Evolutionary conservation across 495 filamentous ascomycete species (phyloP).

Genomic region (Hypoxylon rickii): DNA sequence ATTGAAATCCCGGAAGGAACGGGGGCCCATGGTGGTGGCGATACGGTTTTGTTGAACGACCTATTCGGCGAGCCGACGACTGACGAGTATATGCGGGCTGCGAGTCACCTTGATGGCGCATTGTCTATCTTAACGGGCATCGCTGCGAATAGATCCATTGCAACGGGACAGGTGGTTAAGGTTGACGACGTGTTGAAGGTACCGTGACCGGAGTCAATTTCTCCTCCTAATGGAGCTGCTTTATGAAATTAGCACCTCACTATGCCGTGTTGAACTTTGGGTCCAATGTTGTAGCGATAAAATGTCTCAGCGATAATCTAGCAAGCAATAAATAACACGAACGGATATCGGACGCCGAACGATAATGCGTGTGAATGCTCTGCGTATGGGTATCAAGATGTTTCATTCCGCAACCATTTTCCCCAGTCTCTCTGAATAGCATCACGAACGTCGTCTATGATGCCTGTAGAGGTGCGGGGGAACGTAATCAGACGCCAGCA

Average conservation of each 20-base stretch:
- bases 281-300: not conserved
- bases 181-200: slow-evolving; percentile 51
- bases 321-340: not conserved
- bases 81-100: slow-evolving; percentile 50
- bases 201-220: slow-evolving; percentile 16
- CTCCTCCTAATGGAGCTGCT: not conserved
- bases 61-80: slow-evolving; percentile 48
- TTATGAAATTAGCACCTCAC: not conserved
- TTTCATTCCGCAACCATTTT: slow-evolving; percentile 8
- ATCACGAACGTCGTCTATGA: slow-evolving; percentile 7
- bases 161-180: slow-evolving; percentile 54
- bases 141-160: slow-evolving; percentile 60
- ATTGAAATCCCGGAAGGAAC: slow-evolving; percentile 45
- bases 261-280: no score
- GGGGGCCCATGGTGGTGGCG: slow-evolving; percentile 53
- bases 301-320: slow-evolving; percentile 1
- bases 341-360: slow-evolving; percentile 2
- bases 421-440: slow-evolving; percentile 9
- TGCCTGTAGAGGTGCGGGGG: not conserved
- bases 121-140: slow-evolving; percentile 62
- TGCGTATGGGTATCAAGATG: slow-evolving; percentile 25
- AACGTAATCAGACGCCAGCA: slow-evolving; percentile 39
- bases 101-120: slow-evolving; percentile 59
- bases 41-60: slow-evolving; percentile 51
- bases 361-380: not conserved